Percentiles rank a stretch among this genome's conserved stretches.
Evolutionary conservation across 2,329 filamentous ascomycete species (phyloP).

Genomic region (Grosmannia clavigera): DNA sequence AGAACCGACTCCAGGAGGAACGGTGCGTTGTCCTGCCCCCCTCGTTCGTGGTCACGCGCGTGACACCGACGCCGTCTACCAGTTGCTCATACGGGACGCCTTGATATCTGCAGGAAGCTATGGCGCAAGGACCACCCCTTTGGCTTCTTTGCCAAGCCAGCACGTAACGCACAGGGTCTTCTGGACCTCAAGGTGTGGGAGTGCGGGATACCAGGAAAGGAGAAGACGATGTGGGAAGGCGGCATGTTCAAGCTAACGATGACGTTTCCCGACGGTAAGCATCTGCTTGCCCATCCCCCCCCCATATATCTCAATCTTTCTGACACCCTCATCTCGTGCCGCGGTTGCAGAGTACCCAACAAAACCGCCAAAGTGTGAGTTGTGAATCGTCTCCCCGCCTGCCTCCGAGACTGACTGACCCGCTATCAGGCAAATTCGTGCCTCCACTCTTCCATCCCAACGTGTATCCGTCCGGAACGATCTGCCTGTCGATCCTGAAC

Average conservation of each 20-base stretch:
- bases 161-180: conserved; percentile 64
- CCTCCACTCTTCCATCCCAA: conserved; percentile 97
- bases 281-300: background rate
- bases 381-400: background rate
- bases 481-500: conserved; percentile 93
- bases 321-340: background rate
- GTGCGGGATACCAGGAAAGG: conserved; percentile 89
- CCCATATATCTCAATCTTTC: background rate
- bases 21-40: background rate
- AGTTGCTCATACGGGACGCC: background rate
- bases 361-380: conserved; percentile 94
- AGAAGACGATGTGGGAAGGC: conserved; percentile 97
- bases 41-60: background rate
- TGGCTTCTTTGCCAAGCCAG: conserved; percentile 87
- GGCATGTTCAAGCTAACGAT: conserved; percentile 92
- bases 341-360: conserved; percentile 74
- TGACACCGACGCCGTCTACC: background rate
- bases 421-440: conserved; percentile 70
- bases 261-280: conserved; percentile 80
- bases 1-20: conserved; percentile 78
- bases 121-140: conserved; percentile 97
- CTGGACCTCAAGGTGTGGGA: conserved; percentile 95
- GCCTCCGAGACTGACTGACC: background rate
- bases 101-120: conserved; percentile 55
- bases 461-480: conserved; percentile 94